A percentile compares a stretch with the other conserved stretches of the same genome.
Conservation (phyloP, 208 protist species). For the Trypanosoma avium region DNA sequence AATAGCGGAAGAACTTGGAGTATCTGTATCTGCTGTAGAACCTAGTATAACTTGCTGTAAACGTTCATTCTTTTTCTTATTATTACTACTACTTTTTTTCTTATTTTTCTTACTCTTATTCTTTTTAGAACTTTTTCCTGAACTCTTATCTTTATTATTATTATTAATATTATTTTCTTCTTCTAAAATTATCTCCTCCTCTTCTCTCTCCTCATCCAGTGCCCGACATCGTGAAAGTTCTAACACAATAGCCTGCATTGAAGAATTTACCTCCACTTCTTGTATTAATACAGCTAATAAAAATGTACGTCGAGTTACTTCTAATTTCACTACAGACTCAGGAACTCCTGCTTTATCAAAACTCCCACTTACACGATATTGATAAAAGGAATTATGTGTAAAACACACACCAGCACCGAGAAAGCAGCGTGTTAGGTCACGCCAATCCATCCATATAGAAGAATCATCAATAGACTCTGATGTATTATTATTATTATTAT, state of each 20-base stretch:
- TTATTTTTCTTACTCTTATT: background rate
- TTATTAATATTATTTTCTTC: background rate
- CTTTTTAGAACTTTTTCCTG: background rate
- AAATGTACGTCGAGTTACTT: background rate
- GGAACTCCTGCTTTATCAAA: constrained; percentile 27
- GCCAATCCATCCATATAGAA: constrained; percentile 78
- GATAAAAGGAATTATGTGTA: constrained; percentile 47
- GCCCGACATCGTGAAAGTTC: constrained; percentile 4
- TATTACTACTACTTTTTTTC: too few relatives aligned
- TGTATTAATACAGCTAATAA: background rate
- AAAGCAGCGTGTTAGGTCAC: constrained; percentile 70
- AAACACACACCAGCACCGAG: constrained; percentile 71
- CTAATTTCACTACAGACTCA: background rate
- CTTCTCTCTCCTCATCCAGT: background rate
- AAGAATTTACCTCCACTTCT: background rate
- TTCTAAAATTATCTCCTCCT: background rate
- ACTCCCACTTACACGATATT: constrained; percentile 65
- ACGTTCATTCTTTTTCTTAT: too few relatives aligned
- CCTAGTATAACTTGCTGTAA: constrained; percentile 1
- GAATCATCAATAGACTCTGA: constrained; percentile 47
- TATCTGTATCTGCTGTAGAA: constrained; percentile 10
- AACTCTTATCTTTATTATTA: background rate
- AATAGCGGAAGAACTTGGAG: background rate
- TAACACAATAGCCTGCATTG: background rate
- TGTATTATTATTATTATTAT: too few relatives aligned